A percentile compares a stretch with the other conserved stretches of the same genome.
These are phyloP conservation scores for Candida stauntonica DNA, from an alignment of 805 yeast genomes.

Conservation along the genomic window DNA sequence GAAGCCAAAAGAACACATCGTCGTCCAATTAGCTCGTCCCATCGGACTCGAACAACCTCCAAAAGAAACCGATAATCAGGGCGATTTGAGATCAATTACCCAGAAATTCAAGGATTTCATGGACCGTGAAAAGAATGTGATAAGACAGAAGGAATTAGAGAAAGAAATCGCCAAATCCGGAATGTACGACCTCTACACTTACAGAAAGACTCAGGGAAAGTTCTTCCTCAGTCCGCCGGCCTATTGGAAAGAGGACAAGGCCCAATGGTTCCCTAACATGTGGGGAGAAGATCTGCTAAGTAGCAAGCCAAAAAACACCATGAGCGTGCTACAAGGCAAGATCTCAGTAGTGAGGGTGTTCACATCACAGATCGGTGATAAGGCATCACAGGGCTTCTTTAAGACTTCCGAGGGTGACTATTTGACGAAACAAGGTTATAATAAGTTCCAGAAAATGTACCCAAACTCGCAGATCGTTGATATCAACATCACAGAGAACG, in stretches of 20 bases:
- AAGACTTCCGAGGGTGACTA: conserved; percentile 39
- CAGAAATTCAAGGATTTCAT: conserved; percentile 43
- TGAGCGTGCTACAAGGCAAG: conserved; percentile 42
- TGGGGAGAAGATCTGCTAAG: conserved; percentile 48
- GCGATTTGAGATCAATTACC: conserved; percentile 34
- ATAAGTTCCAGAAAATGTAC: conserved; percentile 34
- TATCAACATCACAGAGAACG: conserved; percentile 68
- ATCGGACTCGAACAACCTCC: conserved; percentile 43
- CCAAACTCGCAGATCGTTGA: conserved; percentile 71
- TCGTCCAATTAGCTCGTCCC: conserved; percentile 38
- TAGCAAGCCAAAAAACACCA: conserved; percentile 25
- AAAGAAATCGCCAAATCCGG: conserved; percentile 63
- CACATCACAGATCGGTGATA: conserved; percentile 67
- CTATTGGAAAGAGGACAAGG: conserved; percentile 64
- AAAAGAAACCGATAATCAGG: conserved; percentile 33
- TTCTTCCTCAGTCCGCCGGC: conserved; percentile 80
- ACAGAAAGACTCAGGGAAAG: conserved; percentile 76
- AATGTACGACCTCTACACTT: conserved; percentile 59
- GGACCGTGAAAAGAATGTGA: conserved; percentile 43
- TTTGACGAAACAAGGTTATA: conserved; percentile 37
- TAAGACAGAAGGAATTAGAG: conserved; percentile 50
- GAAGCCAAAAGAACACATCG: conserved; percentile 33
- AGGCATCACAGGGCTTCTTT: conserved; percentile 60
- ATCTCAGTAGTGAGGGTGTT: conserved; percentile 62
- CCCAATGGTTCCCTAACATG: conserved; percentile 82